Conservation (phyloP, 2,329 filamentous ascomycete genomes). For the Xylaria sp. region DNA sequence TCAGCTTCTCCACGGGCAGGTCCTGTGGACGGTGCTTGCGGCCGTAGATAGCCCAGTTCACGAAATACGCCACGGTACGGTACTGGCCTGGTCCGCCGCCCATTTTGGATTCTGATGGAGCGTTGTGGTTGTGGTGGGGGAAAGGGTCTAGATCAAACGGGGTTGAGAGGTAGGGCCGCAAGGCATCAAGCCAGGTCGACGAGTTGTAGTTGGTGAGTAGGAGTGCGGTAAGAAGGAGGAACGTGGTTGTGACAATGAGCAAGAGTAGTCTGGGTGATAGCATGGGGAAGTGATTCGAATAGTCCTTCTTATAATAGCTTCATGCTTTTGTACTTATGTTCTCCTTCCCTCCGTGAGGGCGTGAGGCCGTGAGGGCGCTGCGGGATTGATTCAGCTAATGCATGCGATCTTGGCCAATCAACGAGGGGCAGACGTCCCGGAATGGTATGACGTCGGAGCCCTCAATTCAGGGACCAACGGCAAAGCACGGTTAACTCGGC, state of each 20-base stretch:
- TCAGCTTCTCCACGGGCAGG: conserved; percentile 81
- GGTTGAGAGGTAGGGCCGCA: conserved; percentile 19
- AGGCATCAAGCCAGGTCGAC: conserved; percentile 11
- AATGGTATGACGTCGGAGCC: conserved; percentile 34
- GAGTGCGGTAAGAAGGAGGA: conserved; percentile 22
- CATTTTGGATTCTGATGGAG: conserved; percentile 47
- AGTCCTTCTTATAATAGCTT: conserved; percentile 25
- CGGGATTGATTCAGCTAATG: conserved; percentile 18
- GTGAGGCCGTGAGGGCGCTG: not conserved
- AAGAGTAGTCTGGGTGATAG: conserved; percentile 13
- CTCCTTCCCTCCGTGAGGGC: not conserved
- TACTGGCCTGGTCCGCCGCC: conserved; percentile 59
- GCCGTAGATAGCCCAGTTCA: conserved; percentile 88
- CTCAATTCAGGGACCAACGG: conserved; percentile 26
- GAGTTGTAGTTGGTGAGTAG: conserved; percentile 25
- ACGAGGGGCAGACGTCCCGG: conserved; percentile 4
- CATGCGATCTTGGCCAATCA: conserved; percentile 16
- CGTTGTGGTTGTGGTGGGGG: conserved; percentile 19
- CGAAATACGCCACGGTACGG: conserved; percentile 76
- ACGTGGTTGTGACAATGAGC: conserved; percentile 13
- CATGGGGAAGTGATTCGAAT: conserved; percentile 9
- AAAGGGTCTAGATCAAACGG: conserved; percentile 12
- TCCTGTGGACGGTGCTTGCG: conserved; percentile 87
- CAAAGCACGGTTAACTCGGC: conserved; percentile 23
- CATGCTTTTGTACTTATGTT: not conserved